Evolutionary conservation across 208 protist genomes (phyloP).

Genomic region (Tetramitus jugosus): DNA sequence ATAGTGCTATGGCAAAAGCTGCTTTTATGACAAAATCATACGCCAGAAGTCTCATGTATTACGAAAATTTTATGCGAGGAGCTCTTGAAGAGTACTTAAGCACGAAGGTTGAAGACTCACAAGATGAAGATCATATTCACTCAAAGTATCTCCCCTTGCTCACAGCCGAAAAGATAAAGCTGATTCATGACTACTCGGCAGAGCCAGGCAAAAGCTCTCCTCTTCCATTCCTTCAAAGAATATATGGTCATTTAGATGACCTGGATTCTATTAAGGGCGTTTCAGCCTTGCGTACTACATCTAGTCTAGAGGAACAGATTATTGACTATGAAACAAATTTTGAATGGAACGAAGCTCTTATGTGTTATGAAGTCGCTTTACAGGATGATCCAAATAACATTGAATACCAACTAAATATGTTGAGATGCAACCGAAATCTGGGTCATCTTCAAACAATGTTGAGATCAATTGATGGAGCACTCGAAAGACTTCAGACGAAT

Average conservation of each 20-base stretch:
- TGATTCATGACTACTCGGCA: background rate
- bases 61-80: conserved; percentile 5
- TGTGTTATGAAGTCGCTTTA: conserved; percentile 36
- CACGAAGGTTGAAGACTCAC: no score
- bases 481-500: conserved; percentile 17
- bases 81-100: no score
- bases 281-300: conserved; percentile 23
- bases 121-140: background rate
- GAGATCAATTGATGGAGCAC: conserved; percentile 20
- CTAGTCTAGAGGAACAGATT: conserved; percentile 28
- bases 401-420: conserved; percentile 30
- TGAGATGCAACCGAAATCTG: conserved; percentile 51
- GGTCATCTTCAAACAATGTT: conserved; percentile 52
- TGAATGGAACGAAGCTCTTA: conserved; percentile 33
- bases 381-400: conserved; percentile 31
- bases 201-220: no score
- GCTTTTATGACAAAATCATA: background rate
- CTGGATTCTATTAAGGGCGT: conserved; percentile 28
- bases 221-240: conserved; percentile 32
- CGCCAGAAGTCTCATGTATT: conserved; percentile 7
- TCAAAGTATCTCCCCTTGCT: background rate
- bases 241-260: conserved; percentile 32
- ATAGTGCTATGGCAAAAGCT: background rate
- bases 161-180: background rate
- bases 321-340: conserved; percentile 30